Evolutionary conservation across 768 basidiomycete species (phyloP), one percentile per base, ranked within the genome.

Genomic region (Leccinum subgranulosum): DNA sequence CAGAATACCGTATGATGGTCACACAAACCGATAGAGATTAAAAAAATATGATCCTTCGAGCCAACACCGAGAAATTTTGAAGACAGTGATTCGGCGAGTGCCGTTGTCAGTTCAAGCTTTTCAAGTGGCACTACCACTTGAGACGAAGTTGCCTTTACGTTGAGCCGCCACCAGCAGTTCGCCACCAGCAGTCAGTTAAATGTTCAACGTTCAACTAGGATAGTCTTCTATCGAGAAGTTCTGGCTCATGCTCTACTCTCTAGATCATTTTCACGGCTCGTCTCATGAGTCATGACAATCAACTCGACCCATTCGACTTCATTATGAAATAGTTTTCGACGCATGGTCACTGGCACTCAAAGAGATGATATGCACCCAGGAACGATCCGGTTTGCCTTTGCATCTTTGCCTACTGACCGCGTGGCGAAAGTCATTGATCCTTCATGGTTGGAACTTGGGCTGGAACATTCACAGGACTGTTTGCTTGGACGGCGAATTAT

Each of bases 401-500:
- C 11, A 34, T 19, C 12, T 27, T 28, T 31, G 12, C 19, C 39
- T 41, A 28, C 49, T 45, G 49, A 54, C 49, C 56, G 48, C 23
- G 27, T 25, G 23, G 19, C 28, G 34, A 3, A 21, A 12, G 23
- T 49, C 11, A 34, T 43, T 39, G n/a, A 49, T 58, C 4, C 17
- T 7, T 12, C 14, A 36, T 28, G 19, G 45, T 7, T 3, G 17
- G 28, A 55, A 56, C 33, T 53, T 51, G 55, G 19, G 45, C 10
- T 3, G 17, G 28, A 55, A 56, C 33, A 55, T 51, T 56, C 59
- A 54, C 58, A 49, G 43, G 41, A 29, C 41, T 28, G 34, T 4
- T 55, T 47, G 28, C 31, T 33, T 47, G 53, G 28, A 14, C 34
- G 49, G 58, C 49, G 51, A 58, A 53, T 53, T 41, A 45, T 34